A percentile compares a stretch with the other conserved stretches of the same genome.
Conservation (phyloP, 2,329 filamentous ascomycete genomes). For the Aspergillus luchuensis region DNA sequence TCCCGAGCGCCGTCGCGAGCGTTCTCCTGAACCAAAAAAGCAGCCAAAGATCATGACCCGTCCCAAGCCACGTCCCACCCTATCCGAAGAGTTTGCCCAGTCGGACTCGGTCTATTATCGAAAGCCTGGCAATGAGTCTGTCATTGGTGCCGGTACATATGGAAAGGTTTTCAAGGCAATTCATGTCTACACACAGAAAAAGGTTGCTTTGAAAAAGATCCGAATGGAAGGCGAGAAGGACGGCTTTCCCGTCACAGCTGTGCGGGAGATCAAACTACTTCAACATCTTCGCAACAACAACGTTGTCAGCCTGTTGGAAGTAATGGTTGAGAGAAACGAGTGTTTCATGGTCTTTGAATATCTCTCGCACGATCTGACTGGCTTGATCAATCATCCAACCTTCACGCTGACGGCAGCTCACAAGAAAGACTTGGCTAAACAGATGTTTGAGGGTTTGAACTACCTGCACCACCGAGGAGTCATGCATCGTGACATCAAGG, state of each 20-base stretch:
- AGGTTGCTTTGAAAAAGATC: conserved; percentile 96
- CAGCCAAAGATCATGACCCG: conserved; percentile 70
- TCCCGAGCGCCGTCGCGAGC: conserved; percentile 53
- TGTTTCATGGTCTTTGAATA: conserved; percentile 99
- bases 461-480: conserved; percentile 94
- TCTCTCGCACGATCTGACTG: conserved; percentile 91
- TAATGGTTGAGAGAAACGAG: conserved; percentile 98
- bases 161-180: conserved; percentile 94
- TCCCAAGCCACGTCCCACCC: conserved; percentile 68
- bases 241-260: conserved; percentile 94
- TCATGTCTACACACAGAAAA: conserved; percentile 71
- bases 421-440: conserved; percentile 89
- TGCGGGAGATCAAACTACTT: conserved; percentile 94
- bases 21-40: conserved; percentile 50
- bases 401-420: conserved; percentile 83
- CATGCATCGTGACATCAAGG: conserved; percentile 95
- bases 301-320: conserved; percentile 84
- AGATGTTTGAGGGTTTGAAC: conserved; percentile 90
- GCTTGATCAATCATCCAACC: conserved; percentile 88
- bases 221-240: conserved; percentile 99
- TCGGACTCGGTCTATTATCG: conserved; percentile 92
- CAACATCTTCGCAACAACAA: conserved; percentile 92
- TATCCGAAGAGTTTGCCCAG: conserved; percentile 70
- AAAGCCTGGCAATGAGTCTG: conserved; percentile 96
- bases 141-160: conserved; percentile 93